phyloP scores from a whole-genome alignment of 2,329 filamentous ascomycete species.

The Phaeoacremonium minimum region DNA sequence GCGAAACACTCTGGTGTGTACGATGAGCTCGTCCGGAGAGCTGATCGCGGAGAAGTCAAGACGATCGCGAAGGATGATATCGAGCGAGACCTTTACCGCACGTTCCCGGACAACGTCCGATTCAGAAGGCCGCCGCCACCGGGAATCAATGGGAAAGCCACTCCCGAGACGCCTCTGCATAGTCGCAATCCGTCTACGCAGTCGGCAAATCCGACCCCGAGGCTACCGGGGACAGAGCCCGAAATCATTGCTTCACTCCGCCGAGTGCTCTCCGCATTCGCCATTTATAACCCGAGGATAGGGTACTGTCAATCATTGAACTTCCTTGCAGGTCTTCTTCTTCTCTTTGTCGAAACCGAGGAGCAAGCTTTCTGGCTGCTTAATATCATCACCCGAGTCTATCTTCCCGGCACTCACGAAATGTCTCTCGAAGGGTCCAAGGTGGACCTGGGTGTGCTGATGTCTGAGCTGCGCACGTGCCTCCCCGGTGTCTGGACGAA shows the following conservation, averaged over 20 bases:
- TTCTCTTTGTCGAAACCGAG: conserved; percentile 83
- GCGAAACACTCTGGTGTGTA: conserved; percentile 76
- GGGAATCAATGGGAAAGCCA: conserved; percentile 23
- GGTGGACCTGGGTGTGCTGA: conserved; percentile 88
- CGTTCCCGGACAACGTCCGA: conserved; percentile 88
- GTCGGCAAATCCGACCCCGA: conserved; percentile 14
- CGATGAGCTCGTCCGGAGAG: conserved; percentile 58
- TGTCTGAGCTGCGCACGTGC: conserved; percentile 77
- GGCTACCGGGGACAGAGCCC: conserved; percentile 55
- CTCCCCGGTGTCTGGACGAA: conserved; percentile 84
- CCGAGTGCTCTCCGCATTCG: conserved; percentile 82
- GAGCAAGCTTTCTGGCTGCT: conserved; percentile 92
- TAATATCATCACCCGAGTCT: conserved; percentile 84
- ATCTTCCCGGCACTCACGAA: conserved; percentile 88
- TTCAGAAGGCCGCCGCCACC: conserved; percentile 62
- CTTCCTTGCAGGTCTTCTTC: conserved; percentile 83
- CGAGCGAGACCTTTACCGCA: conserved; percentile 87
- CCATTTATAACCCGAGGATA: conserved; percentile 84
- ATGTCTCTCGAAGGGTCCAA: conserved; percentile 87
- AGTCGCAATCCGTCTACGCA: conserved; percentile 15
- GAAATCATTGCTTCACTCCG: conserved; percentile 77
- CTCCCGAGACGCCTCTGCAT: conserved; percentile 23
- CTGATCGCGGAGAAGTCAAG: conserved; percentile 44
- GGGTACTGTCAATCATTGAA: conserved; percentile 96
- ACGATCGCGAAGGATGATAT: conserved; percentile 81